phyloP scores from a whole-genome alignment of 2,329 filamentous ascomycete genomes.

The Penicillium sp. region DNA sequence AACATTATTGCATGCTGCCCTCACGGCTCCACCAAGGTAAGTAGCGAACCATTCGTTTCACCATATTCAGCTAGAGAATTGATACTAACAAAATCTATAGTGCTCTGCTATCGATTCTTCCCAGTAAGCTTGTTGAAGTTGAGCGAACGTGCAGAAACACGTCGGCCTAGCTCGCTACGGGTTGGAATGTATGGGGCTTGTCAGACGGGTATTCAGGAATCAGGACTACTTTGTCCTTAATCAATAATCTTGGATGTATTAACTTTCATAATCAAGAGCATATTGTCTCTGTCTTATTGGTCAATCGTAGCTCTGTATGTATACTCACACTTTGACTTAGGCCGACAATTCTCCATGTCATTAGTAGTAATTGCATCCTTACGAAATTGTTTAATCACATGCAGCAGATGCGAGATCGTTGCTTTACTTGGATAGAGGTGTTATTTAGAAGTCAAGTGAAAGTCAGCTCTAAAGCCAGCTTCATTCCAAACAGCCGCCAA shows the following conservation, averaged over 20 bases:
- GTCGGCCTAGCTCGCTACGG: background rate
- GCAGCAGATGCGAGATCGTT: too few species aligned
- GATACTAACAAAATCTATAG: background rate
- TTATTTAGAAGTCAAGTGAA: too few species aligned
- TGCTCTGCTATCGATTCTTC: background rate
- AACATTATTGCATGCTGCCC: slow-evolving; percentile 4
- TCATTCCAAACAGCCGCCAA: too few species aligned
- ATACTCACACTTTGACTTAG: too few species aligned
- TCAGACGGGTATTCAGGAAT: background rate
- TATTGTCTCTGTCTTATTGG: background rate
- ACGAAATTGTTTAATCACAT: too few species aligned
- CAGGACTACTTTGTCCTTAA: background rate
- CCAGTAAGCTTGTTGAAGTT: background rate
- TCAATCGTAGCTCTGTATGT: background rate
- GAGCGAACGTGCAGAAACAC: background rate
- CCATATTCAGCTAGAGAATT: too few species aligned
- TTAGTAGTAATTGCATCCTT: too few species aligned
- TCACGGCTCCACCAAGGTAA: background rate
- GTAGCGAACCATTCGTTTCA: background rate
- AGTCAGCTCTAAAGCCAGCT: too few species aligned
- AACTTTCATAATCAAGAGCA: too few species aligned
- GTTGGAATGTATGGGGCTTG: background rate
- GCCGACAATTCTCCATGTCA: too few species aligned
- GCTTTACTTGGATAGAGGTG: too few species aligned
- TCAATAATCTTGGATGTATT: background rate